A percentile compares a stretch with the other conserved stretches of the same genome.
Conservation (phyloP, 257 asterid species). For the Przewalskia tangutica region DNA sequence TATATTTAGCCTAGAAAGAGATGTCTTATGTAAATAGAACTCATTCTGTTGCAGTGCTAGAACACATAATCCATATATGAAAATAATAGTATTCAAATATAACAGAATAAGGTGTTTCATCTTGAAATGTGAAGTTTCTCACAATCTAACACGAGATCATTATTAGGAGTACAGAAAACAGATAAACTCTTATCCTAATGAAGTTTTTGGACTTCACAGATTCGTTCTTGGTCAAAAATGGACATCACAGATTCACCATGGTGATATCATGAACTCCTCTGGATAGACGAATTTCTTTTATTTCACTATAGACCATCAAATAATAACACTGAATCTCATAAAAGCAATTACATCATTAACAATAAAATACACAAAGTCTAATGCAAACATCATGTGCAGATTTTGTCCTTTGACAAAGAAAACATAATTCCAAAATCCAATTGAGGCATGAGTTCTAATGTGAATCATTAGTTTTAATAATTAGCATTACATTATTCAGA, state of each 20-base stretch:
- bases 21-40: not conserved
- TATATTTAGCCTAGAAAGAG: slow-evolving; percentile 16
- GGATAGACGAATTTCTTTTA: not conserved
- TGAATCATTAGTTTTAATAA: not conserved
- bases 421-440: not conserved
- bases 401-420: not conserved
- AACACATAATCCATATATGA: not conserved
- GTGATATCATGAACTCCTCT: not conserved
- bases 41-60: slow-evolving; percentile 15
- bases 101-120: not conserved
- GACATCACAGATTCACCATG: not conserved
- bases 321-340: not conserved
- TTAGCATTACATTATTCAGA: not conserved
- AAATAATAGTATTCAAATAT: not conserved
- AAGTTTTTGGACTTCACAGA: not conserved
- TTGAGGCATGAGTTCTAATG: not conserved
- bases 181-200: not conserved
- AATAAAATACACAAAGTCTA: not conserved
- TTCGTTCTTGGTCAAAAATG: not conserved
- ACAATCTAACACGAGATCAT: not conserved
- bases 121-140: not conserved
- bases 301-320: not conserved
- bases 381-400: not conserved
- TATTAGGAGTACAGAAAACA: not conserved
- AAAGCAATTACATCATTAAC: not conserved